These are phyloP conservation scores for Chalciporus sphaerocephalus DNA, from an alignment of 768 basidiomycete species.

Conservation along the genomic window DNA sequence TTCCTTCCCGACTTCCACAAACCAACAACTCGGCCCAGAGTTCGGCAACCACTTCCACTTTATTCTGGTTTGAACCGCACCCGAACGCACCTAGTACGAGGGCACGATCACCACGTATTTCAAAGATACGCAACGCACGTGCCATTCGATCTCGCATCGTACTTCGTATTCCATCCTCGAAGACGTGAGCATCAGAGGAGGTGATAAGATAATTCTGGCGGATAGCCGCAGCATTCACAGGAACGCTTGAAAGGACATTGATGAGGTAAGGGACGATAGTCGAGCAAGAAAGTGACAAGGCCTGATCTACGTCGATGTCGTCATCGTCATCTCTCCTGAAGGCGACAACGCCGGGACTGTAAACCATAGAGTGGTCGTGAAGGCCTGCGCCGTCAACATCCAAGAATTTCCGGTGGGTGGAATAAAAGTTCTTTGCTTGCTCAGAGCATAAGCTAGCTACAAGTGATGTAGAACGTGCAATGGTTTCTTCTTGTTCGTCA, in stretches of 20 bases:
- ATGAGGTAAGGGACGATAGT: slow-evolving; percentile 38
- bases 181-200: slow-evolving; percentile 32
- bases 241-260: slow-evolving; percentile 39
- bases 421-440: slow-evolving; percentile 38
- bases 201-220: slow-evolving; percentile 35
- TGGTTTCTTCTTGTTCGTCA: slow-evolving; percentile 43
- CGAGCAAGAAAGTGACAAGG: slow-evolving; percentile 13
- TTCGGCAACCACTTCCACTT: slow-evolving; percentile 37
- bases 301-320: slow-evolving; percentile 12
- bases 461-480: slow-evolving; percentile 40
- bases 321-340: slow-evolving; percentile 39
- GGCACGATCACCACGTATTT: slow-evolving; percentile 35
- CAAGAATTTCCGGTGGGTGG: slow-evolving; percentile 34
- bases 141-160: slow-evolving; percentile 50
- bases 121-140: slow-evolving; percentile 41
- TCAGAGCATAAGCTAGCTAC: slow-evolving; percentile 35
- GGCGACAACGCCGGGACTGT: slow-evolving; percentile 40
- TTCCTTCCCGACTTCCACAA: slow-evolving; percentile 29
- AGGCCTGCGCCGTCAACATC: slow-evolving; percentile 38
- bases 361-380: slow-evolving; percentile 47
- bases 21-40: slow-evolving; percentile 46
- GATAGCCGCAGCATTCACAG: slow-evolving; percentile 42
- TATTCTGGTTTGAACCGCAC: slow-evolving; percentile 41
- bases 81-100: slow-evolving; percentile 46
- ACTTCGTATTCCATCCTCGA: slow-evolving; percentile 36